Evolutionary conservation across 805 yeast species (phyloP).

Genomic region (Hanseniaspora thailandica): DNA sequence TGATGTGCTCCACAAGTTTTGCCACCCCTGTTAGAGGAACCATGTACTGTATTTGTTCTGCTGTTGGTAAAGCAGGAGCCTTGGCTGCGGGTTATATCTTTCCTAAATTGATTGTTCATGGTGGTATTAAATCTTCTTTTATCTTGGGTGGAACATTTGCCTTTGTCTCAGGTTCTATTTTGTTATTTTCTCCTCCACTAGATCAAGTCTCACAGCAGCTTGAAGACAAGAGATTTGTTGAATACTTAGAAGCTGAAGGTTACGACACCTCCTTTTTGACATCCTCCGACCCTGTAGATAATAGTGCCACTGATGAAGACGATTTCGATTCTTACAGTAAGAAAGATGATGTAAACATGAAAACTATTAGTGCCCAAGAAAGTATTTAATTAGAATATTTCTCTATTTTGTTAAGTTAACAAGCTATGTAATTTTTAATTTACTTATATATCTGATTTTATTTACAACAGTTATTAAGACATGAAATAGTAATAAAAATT

Average conservation of each 20-base stretch:
- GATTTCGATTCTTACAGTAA: not conserved
- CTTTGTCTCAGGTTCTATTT: conserved; percentile 37
- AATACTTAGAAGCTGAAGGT: conserved; percentile 55
- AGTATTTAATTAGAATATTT: not conserved
- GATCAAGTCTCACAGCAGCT: conserved; percentile 71
- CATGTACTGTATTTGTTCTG: conserved; percentile 85
- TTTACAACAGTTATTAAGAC: too few relatives aligned
- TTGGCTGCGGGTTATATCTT: conserved; percentile 82
- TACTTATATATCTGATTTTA: not conserved
- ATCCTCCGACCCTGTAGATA: not conserved
- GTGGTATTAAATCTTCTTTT: conserved; percentile 37
- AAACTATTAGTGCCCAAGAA: conserved; percentile 1
- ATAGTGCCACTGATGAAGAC: not conserved
- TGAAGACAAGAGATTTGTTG: conserved; percentile 64
- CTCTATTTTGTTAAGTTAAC: not conserved
- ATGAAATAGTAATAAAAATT: too few relatives aligned
- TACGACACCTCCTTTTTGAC: conserved; percentile 39
- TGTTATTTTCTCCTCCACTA: conserved; percentile 52
- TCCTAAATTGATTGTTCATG: conserved; percentile 62
- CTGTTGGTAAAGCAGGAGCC: conserved; percentile 84
- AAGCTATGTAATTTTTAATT: not conserved
- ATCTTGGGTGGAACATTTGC: conserved; percentile 34
- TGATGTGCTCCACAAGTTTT: conserved; percentile 73
- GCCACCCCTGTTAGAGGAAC: conserved; percentile 85
- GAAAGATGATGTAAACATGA: conserved; percentile 9